A percentile compares a stretch with the other conserved stretches of the same genome.
phyloP scores from a whole-genome alignment of 805 yeast species.

The Trichomonascus vanleenenianus region DNA sequence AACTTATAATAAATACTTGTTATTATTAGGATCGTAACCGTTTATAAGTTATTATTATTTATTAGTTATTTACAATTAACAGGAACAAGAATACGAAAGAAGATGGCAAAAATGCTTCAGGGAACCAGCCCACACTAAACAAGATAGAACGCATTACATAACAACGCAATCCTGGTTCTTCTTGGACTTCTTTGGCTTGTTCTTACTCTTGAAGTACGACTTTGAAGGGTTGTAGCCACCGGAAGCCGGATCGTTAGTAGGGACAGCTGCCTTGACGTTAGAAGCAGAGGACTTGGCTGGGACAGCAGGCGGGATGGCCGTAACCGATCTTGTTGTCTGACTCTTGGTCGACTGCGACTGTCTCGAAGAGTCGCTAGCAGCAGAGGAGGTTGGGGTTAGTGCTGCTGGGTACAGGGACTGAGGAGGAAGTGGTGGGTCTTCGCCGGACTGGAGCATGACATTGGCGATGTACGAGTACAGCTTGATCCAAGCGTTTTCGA shows the following conservation, averaged over 20 bases:
- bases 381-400: constrained; percentile 13
- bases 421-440: constrained; percentile 27
- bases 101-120: too few species aligned
- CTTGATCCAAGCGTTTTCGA: constrained; percentile 27
- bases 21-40: too few species aligned
- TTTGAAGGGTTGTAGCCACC: constrained; percentile 10
- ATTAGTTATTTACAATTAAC: too few species aligned
- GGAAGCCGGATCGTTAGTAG: constrained; percentile 3
- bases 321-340: too few species aligned
- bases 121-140: neutral
- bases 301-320: too few species aligned
- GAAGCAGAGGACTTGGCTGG: neutral
- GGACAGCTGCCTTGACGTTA: neutral
- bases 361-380: neutral
- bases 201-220: constrained; percentile 10
- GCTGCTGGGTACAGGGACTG: constrained; percentile 13
- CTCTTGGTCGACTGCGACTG: neutral
- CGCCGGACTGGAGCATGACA: constrained; percentile 23
- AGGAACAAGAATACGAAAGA: too few species aligned
- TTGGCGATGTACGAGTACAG: constrained; percentile 24
- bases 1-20: too few species aligned
- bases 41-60: too few species aligned
- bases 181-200: constrained; percentile 6
- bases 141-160: constrained; percentile 6
- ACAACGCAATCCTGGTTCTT: constrained; percentile 12